Percentiles rank a stretch among this genome's conserved stretches.
These are phyloP conservation scores for Pythium utonaiense DNA, from an alignment of 352 stramenopile species.

Conservation along the genomic window DNA sequence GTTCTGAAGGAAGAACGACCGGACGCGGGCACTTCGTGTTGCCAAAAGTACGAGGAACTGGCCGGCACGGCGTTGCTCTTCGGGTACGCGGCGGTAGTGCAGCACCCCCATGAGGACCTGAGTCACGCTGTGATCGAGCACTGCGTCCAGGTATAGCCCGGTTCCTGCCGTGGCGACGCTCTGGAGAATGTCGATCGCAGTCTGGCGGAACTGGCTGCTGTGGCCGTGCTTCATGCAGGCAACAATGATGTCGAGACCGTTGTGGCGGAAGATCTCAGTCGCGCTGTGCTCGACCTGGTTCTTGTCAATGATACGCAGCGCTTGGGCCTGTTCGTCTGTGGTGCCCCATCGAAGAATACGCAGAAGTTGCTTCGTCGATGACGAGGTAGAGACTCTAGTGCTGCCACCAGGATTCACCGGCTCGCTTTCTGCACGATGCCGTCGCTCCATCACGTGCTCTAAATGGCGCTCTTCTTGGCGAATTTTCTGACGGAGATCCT, in stretches of 20 bases:
- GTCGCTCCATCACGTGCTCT: conserved; percentile 10
- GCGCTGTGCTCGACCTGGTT: conserved; percentile 12
- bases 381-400: not conserved
- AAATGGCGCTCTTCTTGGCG: conserved; percentile 19
- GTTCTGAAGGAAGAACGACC: conserved; percentile 24
- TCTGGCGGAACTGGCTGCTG: conserved; percentile 20
- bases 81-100: conserved; percentile 15
- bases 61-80: conserved; percentile 20
- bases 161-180: conserved; percentile 15
- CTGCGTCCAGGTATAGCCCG: conserved; percentile 18
- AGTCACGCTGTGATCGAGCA: conserved; percentile 20
- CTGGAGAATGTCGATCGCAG: conserved; percentile 22
- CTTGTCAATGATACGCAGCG: conserved; percentile 2
- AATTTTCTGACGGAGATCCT: conserved; percentile 21
- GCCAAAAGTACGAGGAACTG: conserved; percentile 22
- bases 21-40: conserved; percentile 9
- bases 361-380: conserved; percentile 18
- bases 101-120: conserved; percentile 24
- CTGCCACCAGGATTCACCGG: not conserved
- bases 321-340: conserved; percentile 16
- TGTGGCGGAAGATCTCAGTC: conserved; percentile 16
- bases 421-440: conserved; percentile 3
- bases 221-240: conserved; percentile 23
- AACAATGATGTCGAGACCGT: conserved; percentile 23
- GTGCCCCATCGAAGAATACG: conserved; percentile 20